phyloP scores from a whole-genome alignment of 495 filamentous ascomycete genomes.

The Extremus antarcticus region DNA sequence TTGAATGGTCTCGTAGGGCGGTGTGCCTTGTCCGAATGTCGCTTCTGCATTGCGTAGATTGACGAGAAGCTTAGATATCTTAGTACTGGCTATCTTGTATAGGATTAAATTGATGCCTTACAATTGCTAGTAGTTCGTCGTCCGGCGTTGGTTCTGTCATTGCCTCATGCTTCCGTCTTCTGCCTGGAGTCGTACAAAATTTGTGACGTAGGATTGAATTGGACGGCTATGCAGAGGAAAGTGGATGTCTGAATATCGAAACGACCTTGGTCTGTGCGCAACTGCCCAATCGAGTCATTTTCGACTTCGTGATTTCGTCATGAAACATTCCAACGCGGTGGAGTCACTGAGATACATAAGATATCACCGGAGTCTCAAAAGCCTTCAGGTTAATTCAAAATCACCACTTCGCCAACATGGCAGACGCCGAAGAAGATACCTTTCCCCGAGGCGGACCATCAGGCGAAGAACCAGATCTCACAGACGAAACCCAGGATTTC shows the following conservation, averaged over 20 bases:
- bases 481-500: constrained; percentile 84
- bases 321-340: not conserved
- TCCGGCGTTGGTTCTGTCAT: constrained; percentile 1
- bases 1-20: constrained; percentile 13
- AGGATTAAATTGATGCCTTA: not conserved
- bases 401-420: constrained; percentile 22
- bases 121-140: constrained; percentile 15
- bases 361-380: not conserved
- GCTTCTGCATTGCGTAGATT: constrained; percentile 16
- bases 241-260: too few relatives aligned
- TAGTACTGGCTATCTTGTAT: not conserved
- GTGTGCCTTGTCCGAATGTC: constrained; percentile 13
- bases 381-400: not conserved
- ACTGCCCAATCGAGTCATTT: not conserved
- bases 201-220: too few relatives aligned
- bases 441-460: constrained; percentile 9
- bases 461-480: constrained; percentile 48
- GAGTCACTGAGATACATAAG: not conserved
- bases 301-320: not conserved
- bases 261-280: too few relatives aligned
- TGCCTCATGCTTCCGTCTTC: too few relatives aligned
- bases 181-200: too few relatives aligned
- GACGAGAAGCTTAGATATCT: constrained; percentile 5
- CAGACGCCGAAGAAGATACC: constrained; percentile 34
- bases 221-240: too few relatives aligned